Conservation (phyloP, 371 early-diverging fungal genomes). For the Circinella umbellata region DNA sequence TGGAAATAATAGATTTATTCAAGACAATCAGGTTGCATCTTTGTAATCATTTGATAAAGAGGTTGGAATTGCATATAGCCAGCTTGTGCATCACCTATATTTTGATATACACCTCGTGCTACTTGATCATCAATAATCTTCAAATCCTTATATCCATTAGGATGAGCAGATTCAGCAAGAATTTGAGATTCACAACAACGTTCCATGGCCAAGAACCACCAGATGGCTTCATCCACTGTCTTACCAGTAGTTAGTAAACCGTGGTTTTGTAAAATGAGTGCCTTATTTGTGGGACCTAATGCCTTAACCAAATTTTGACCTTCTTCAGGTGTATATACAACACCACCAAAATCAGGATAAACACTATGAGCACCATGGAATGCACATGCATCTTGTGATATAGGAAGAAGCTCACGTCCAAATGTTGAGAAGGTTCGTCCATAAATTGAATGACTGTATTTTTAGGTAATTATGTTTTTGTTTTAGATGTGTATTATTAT, state of each 20-base stretch:
- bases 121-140: constrained; percentile 43
- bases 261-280: constrained; percentile 63
- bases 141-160: constrained; percentile 44
- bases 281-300: constrained; percentile 51
- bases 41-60: constrained; percentile 56
- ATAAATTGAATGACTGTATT: constrained; percentile 58
- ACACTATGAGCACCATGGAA: constrained; percentile 56
- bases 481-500: too few relatives aligned
- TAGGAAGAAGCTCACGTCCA: constrained; percentile 51
- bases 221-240: constrained; percentile 62
- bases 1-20: constrained; percentile 8
- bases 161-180: constrained; percentile 54
- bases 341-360: constrained; percentile 57
- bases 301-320: constrained; percentile 52
- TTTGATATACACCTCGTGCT: constrained; percentile 38
- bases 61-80: constrained; percentile 64
- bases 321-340: constrained; percentile 59
- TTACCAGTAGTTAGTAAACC: constrained; percentile 62
- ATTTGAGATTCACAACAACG: constrained; percentile 62
- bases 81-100: constrained; percentile 44
- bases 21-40: constrained; percentile 56
- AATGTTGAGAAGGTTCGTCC: constrained; percentile 62
- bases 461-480: not conserved
- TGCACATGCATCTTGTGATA: constrained; percentile 66
- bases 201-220: constrained; percentile 64